These are phyloP conservation scores for Panicum virgatum DNA, from an alignment of 202 grass and related monocot genomes.

Conservation along the genomic window DNA sequence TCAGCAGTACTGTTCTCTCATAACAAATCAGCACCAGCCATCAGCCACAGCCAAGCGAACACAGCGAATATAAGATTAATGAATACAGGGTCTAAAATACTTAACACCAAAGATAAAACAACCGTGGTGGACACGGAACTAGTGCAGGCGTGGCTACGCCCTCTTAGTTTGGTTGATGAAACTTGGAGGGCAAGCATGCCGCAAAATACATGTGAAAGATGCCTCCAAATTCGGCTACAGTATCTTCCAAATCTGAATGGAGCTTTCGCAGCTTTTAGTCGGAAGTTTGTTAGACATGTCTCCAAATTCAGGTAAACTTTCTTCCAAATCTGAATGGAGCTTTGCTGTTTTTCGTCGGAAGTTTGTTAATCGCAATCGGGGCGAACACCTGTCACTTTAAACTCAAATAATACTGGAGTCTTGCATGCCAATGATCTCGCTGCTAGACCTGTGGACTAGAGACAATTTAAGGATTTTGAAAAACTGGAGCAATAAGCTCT, in stretches of 20 bases:
- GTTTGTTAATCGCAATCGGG: neutral
- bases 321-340: neutral
- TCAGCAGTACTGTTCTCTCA: too few relatives aligned
- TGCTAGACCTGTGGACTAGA: too few relatives aligned
- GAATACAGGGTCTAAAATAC: neutral
- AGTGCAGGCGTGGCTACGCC: neutral
- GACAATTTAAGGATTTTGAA: too few relatives aligned
- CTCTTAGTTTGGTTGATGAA: neutral
- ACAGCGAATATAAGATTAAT: too few relatives aligned
- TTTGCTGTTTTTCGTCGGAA: neutral
- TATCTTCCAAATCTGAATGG: neutral
- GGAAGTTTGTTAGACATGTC: neutral
- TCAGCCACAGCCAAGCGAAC: too few relatives aligned
- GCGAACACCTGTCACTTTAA: neutral
- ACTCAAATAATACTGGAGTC: neutral
- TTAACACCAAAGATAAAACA: neutral
- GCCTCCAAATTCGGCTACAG: neutral
- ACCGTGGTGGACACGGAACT: neutral
- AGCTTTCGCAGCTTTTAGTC: neutral
- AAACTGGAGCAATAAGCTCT: too few relatives aligned
- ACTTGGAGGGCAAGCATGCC: neutral
- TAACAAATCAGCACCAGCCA: too few relatives aligned
- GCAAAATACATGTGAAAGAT: neutral
- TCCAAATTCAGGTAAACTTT: neutral
- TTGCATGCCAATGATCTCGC: neutral